Evolutionary conservation across 495 filamentous ascomycete species (phyloP).

Genomic region (Aspergillus conjunctus): DNA sequence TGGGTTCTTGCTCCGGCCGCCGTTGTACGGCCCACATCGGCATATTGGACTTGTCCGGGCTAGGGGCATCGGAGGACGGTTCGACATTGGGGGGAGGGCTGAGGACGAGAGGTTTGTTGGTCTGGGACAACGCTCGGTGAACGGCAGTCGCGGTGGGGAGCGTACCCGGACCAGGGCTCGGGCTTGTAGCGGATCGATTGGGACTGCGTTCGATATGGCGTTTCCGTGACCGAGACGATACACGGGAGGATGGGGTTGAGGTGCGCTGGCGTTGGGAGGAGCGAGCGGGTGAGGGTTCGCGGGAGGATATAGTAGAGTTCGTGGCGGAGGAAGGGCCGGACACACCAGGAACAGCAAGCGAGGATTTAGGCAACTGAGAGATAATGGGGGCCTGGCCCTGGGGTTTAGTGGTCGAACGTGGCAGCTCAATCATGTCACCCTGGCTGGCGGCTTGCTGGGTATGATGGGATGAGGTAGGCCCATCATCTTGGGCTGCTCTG

Average conservation of each 20-base stretch:
- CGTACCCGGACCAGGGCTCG: conserved; percentile 39
- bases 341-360: conserved; percentile 34
- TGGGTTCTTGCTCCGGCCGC: conserved; percentile 42
- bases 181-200: conserved; percentile 51
- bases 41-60: conserved; percentile 64
- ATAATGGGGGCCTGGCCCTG: conserved; percentile 32
- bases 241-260: conserved; percentile 33
- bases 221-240: conserved; percentile 63
- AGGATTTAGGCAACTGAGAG: conserved; percentile 43
- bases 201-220: conserved; percentile 72
- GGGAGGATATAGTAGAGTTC: conserved; percentile 52
- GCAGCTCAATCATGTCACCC: conserved; percentile 36
- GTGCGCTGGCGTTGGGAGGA: conserved; percentile 38
- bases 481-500: conserved; percentile 36
- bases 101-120: conserved; percentile 59
- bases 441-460: conserved; percentile 35
- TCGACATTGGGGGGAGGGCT: conserved; percentile 56
- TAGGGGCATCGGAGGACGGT: conserved; percentile 57
- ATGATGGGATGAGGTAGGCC: conserved; percentile 31
- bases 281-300: conserved; percentile 52
- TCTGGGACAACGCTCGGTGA: conserved; percentile 64
- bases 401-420: conserved; percentile 36
- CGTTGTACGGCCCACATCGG: conserved; percentile 60
- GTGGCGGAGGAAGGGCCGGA: conserved; percentile 41
- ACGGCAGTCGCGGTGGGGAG: conserved; percentile 61